phyloP scores from a whole-genome alignment of 202 grass and related monocot genomes.

The Panicum virgatum region DNA sequence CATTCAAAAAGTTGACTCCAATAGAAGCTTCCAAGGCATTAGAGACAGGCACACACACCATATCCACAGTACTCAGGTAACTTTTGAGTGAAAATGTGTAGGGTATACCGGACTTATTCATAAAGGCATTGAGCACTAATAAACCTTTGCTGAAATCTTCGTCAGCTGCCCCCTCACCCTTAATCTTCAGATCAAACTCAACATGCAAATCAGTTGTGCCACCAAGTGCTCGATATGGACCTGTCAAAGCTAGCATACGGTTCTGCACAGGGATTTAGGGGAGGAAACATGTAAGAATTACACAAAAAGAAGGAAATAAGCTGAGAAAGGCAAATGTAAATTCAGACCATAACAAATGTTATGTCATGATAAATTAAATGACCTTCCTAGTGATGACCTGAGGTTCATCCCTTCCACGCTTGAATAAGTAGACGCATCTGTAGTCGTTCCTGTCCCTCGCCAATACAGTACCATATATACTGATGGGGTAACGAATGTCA shows the following conservation, averaged over 20 bases:
- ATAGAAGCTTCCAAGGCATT: background rate
- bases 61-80: background rate
- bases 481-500: background rate
- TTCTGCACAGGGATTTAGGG: background rate
- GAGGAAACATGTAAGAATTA: background rate
- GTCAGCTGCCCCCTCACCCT: background rate
- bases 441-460: background rate
- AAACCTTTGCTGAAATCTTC: slow-evolving; percentile 28
- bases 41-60: background rate
- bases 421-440: background rate
- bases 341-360: background rate
- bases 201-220: background rate
- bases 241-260: background rate
- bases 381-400: background rate
- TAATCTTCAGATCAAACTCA: slow-evolving; percentile 22
- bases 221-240: slow-evolving; percentile 9
- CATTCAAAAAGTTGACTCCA: background rate
- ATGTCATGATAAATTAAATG: background rate
- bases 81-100: background rate
- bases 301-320: background rate
- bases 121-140: background rate
- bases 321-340: background rate
- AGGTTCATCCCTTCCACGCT: background rate
- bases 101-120: background rate
- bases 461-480: background rate